Base-by-base conservation (phyloP, 1,284 basidiomycete genomes). In the Heimioporus retisporus region DNA sequence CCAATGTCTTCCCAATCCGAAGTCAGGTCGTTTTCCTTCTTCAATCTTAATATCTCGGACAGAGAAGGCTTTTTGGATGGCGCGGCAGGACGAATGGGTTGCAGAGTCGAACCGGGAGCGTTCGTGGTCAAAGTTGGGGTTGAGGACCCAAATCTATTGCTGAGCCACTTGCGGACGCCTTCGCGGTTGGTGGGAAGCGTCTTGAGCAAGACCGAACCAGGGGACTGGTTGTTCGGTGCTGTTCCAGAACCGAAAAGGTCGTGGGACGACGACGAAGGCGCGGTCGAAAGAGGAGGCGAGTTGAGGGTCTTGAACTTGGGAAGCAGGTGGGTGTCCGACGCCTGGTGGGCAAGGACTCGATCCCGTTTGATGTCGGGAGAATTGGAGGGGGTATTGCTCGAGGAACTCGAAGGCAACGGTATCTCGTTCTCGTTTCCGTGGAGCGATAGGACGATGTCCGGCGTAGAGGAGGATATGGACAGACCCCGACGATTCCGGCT, bases 81-180 rank as follows among this genome's bases (percentile, higher is more conserved):
- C 51, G 77, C 60, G 43, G 77, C 67, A 63, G 74, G 81, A 31
- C 69, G 70, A 19, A 70, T 62, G 65, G 67, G 68, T 50, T 70
- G 73, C n/a, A 80, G 77, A 21, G 78, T 73, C 35, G 81, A 72
- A 35, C 76, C 71, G 46, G 81, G 75, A 8, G 81, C 72, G 35
- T 75, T 74, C 10, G 82, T 79, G 35, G 79, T 79, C 50, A 84
- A 75, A 50, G 86, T 76, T 15, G 82, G 79, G 5, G 83, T 80
- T 25, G 82, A 81, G 4, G 84, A 79, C 25, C 85, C 81, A 64
- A 86, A 86, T 72, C 86, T 87, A 66, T 85, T 87, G 66, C 82
- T 90, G 57, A 93, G 78, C 93, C 93, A 94, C 73, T 91, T 91
- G 77, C 88, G 91, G 42, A 94, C 91, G 31, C 88, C 92, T 61